Evolutionary conservation across 2,329 filamentous ascomycete genomes (phyloP), one percentile per base, ranked within the genome.

Genomic region (Neonectria faginata): DNA sequence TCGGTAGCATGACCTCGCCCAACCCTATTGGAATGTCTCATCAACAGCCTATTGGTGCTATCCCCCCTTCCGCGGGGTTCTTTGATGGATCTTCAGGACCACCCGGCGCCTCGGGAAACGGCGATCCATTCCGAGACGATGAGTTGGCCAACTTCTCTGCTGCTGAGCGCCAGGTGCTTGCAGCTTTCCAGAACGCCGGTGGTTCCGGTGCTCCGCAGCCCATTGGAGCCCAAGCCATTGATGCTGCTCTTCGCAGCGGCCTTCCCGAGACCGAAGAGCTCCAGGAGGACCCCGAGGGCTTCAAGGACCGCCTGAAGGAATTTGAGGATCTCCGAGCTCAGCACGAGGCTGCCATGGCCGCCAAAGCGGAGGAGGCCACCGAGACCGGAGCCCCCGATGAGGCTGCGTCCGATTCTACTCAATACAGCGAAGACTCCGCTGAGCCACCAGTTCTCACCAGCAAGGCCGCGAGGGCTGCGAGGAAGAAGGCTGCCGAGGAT

Each of bases 1-100:
- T 96, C 76, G 93, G 95, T 18, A 97, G 92, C 79, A 97, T 99
- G 70, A 90, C 93, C 3, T 97, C 94, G n/a, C 94, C 94, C 5
- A 88, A 91, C 64, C 94, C 94, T 2, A 88, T 91, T 62, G 89
- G 88, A 11, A 89, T 84, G 72, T 80, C 75, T 33, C 70, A 73
- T 14, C 76, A 77, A 44, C 75, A 87, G 75, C 79, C 84, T 5
- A 82, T 87, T 10, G 87, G 85, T 2, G 84, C 86, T 14, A 84
- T 89, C 54, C 86, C 88, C 63, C 84, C 86, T n/a, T 83, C 86
- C 6, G 82, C 87, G 39, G 88, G 88, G 41, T 94, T 94, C 77
- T 93, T 93, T 71, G 93, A 97, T 72, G 78, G 84, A 45, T 79
- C 85, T 29, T 77, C 79, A 27, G 74, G 67, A 31, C 62, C 62